These are phyloP conservation scores for Lophium mytilinum DNA, from an alignment of 495 filamentous ascomycete species.

Conservation along the genomic window DNA sequence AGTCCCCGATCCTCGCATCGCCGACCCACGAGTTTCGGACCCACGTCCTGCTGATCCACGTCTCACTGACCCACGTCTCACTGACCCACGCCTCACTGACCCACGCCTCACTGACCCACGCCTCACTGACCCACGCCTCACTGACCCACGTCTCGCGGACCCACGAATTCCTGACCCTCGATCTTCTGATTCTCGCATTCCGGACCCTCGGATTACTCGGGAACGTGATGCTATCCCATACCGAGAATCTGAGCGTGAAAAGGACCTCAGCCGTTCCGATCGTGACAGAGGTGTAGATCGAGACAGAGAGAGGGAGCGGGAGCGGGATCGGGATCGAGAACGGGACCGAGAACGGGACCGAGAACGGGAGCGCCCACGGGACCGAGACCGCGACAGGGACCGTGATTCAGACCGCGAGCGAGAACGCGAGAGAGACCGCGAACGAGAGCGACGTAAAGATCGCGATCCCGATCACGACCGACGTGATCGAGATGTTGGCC, in stretches of 20 bases:
- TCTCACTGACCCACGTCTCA: neutral
- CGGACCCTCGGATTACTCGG: neutral
- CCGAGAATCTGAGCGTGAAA: neutral
- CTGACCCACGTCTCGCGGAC: neutral
- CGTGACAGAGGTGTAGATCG: slow-evolving; percentile 17
- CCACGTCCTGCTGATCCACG: neutral
- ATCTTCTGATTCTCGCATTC: neutral
- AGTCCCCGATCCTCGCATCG: neutral
- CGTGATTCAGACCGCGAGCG: slow-evolving; percentile 22
- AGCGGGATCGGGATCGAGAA: slow-evolving; percentile 4
- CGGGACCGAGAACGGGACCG: too few species aligned
- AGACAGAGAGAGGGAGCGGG: slow-evolving; percentile 21
- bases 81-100: neutral
- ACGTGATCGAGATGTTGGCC: neutral
- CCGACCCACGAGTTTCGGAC: neutral
- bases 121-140: neutral
- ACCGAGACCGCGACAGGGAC: slow-evolving; percentile 25
- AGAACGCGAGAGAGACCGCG: too few species aligned
- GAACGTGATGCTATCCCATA: slow-evolving; percentile 12
- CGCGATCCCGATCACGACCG: slow-evolving; percentile 17
- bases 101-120: neutral
- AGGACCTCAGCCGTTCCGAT: neutral
- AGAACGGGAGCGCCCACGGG: too few species aligned
- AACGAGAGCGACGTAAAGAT: neutral
- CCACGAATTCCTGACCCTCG: slow-evolving; percentile 11